phyloP scores from a whole-genome alignment of 2,329 filamentous ascomycete species.

The Alternaria triticimaculans region DNA sequence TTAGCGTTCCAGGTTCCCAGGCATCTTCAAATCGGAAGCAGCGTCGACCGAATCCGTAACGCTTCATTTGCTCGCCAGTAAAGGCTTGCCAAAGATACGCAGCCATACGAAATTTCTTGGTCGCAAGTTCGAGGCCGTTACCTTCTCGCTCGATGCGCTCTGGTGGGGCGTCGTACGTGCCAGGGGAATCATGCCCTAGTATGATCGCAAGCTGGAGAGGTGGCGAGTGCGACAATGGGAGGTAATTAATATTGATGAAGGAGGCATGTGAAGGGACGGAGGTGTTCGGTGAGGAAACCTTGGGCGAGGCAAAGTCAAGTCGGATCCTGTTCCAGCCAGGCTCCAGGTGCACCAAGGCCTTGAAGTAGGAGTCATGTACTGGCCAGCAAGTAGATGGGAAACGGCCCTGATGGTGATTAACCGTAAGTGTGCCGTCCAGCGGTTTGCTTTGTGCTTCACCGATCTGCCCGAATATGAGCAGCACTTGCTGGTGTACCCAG shows the following conservation, averaged over 20 bases:
- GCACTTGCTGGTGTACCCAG: conserved; percentile 92
- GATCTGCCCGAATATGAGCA: conserved; percentile 81
- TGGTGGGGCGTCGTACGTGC: conserved; percentile 82
- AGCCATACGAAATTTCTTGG: conserved; percentile 91
- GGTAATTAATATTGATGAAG: conserved; percentile 83
- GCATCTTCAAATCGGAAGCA: conserved; percentile 93
- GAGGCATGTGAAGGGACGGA: conserved; percentile 77
- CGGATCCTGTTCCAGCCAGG: conserved; percentile 88
- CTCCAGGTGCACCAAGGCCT: conserved; percentile 86
- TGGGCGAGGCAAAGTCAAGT: conserved; percentile 86
- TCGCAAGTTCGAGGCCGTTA: conserved; percentile 78
- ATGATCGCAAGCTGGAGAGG: conserved; percentile 90
- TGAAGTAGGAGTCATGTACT: conserved; percentile 88
- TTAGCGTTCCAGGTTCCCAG: conserved; percentile 85
- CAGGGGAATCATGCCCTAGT: conserved; percentile 84
- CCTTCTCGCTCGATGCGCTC: conserved; percentile 79
- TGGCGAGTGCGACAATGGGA: conserved; percentile 77
- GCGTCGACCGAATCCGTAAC: conserved; percentile 83
- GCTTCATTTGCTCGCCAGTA: conserved; percentile 94
- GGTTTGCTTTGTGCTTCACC: conserved; percentile 72
- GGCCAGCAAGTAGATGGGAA: conserved; percentile 88
- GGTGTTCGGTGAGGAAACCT: conserved; percentile 72
- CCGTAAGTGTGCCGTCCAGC: conserved; percentile 78
- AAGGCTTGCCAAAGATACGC: conserved; percentile 98
- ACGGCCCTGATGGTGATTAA: conserved; percentile 81